These are phyloP conservation scores for Myxozyma monticola DNA, from an alignment of 805 yeast species.

Conservation along the genomic window DNA sequence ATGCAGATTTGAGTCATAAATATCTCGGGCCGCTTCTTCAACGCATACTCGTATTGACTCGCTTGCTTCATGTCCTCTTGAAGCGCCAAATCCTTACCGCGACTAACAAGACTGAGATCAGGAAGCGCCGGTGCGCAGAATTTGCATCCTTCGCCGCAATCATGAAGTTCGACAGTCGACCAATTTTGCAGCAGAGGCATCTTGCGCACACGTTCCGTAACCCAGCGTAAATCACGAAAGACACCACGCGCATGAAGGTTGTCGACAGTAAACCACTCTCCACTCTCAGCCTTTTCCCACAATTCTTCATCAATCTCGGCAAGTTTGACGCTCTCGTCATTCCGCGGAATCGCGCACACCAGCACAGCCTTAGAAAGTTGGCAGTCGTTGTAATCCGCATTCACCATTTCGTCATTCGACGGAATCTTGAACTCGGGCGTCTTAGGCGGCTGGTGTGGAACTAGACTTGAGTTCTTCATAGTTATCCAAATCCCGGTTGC, in stretches of 20 bases:
- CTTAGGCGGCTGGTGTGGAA: constrained; percentile 4
- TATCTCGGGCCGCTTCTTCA: constrained; percentile 10
- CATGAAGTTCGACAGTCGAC: neutral
- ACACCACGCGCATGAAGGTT: constrained; percentile 6
- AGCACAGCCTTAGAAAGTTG: neutral
- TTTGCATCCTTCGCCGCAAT: neutral
- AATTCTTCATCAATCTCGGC: constrained; percentile 11
- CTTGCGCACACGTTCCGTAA: constrained; percentile 14
- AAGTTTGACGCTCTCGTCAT: constrained; percentile 6
- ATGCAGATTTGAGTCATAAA: constrained; percentile 6
- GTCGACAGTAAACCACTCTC: constrained; percentile 9
- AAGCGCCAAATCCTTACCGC: constrained; percentile 1
- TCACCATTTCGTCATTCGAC: neutral
- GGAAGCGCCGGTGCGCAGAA: constrained; percentile 12
- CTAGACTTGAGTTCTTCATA: neutral
- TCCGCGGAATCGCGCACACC: constrained; percentile 1
- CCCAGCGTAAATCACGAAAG: constrained; percentile 11
- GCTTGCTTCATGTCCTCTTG: constrained; percentile 15
- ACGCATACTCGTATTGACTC: constrained; percentile 8
- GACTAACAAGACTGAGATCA: neutral
- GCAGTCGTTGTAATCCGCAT: constrained; percentile 3
- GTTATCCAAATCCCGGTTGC: constrained; percentile 5
- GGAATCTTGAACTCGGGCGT: constrained; percentile 2
- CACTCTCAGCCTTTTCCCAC: constrained; percentile 11
- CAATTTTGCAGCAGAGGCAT: neutral